Conservation (phyloP, 257 asterid species). For the Solanum gandarillasii region DNA sequence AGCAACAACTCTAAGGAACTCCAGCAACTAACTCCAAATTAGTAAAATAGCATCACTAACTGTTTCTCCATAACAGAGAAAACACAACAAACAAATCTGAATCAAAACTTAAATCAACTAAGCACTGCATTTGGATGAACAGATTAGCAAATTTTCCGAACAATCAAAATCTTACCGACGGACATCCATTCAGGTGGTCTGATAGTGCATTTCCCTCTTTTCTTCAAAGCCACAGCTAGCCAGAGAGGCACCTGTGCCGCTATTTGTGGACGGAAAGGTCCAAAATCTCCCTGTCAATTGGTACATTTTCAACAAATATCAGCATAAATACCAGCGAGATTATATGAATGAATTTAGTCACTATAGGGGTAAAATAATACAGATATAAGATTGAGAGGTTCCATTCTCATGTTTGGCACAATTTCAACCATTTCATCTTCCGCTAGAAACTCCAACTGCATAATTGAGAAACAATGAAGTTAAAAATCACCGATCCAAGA, state of each 20-base stretch:
- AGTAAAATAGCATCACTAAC: neutral
- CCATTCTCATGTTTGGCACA: conserved; percentile 80
- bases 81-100: neutral
- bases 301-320: neutral
- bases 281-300: conserved; percentile 68
- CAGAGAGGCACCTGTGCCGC: conserved; percentile 76
- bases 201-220: conserved; percentile 87
- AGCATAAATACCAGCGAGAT: neutral
- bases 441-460: conserved; percentile 90
- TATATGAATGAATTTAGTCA: neutral
- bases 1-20: neutral
- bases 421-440: conserved; percentile 83
- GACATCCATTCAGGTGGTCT: conserved; percentile 88
- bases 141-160: neutral
- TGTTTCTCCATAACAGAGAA: neutral
- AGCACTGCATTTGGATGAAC: neutral
- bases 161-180: conserved; percentile 40
- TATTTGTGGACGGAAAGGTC: conserved; percentile 72
- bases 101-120: neutral
- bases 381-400: conserved; percentile 68
- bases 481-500: neutral
- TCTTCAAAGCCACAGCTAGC: conserved; percentile 92
- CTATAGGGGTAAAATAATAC: conserved; percentile 17
- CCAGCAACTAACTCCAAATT: neutral
- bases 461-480: neutral